These are phyloP conservation scores for Exophiala aquamarina DNA, from an alignment of 2,329 filamentous ascomycete species.

Conservation along the genomic window DNA sequence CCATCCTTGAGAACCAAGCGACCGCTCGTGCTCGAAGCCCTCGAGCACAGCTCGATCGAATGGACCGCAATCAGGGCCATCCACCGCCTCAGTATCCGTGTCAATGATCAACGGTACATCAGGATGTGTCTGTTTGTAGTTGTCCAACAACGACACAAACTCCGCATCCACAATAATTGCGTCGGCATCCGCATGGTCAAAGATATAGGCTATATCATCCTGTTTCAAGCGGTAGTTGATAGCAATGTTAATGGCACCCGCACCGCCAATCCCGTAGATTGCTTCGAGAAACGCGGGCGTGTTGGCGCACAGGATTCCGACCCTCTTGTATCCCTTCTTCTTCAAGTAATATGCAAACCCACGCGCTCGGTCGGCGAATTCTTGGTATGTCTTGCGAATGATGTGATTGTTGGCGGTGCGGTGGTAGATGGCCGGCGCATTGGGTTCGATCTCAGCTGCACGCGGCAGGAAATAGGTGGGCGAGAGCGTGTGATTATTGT, in stretches of 20 bases:
- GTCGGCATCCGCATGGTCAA: conserved; percentile 83
- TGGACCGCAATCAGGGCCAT: conserved; percentile 71
- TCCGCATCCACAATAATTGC: conserved; percentile 84
- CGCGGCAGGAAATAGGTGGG: conserved; percentile 85
- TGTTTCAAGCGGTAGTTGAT: conserved; percentile 74
- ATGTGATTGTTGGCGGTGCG: conserved; percentile 73
- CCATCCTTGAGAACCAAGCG: conserved; percentile 72
- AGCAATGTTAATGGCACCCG: conserved; percentile 73
- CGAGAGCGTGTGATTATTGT: conserved; percentile 74
- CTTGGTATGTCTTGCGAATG: conserved; percentile 73
- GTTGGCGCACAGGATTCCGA: conserved; percentile 87
- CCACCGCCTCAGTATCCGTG: conserved; percentile 75
- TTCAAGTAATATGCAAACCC: conserved; percentile 86
- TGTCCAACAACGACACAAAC: conserved; percentile 68
- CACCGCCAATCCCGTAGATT: conserved; percentile 82
- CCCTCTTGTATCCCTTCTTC: conserved; percentile 69
- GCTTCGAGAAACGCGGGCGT: conserved; percentile 92
- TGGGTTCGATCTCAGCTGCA: conserved; percentile 82
- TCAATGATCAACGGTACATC: conserved; percentile 74
- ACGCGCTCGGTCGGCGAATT: conserved; percentile 80
- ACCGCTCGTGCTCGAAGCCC: conserved; percentile 69
- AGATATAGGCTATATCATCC: conserved; percentile 88
- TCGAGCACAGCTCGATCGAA: conserved; percentile 84
- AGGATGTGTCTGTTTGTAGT: conserved; percentile 62
- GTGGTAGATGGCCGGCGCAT: conserved; percentile 82